Evolutionary conservation across 2,329 filamentous ascomycete species (phyloP), one percentile per base, ranked within the genome.

Genomic region (Daldinia eschscholtzii): DNA sequence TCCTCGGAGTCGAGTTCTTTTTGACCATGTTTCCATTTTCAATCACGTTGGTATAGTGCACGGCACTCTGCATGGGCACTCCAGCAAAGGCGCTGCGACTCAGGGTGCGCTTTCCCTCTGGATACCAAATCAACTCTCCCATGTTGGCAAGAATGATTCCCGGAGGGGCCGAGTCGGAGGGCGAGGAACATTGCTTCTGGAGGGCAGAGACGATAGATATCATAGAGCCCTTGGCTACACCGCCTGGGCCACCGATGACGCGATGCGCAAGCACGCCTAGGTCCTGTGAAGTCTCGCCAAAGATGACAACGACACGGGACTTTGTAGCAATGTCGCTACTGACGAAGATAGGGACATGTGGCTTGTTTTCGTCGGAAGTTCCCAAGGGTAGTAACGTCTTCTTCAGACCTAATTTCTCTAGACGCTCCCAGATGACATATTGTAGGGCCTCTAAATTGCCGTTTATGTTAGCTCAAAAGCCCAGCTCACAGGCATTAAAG

Each of bases 121-220:
- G 88, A 78, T 92, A 93, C 90, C 93, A 98, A 74, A 90, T 83
- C 18, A 92, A 82, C 80, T 97, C 90, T 4, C 93, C 93, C 3
- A 89, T 84, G 77, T 97, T 98, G 52, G 93, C 88, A 28, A 97
- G 82, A 30, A 98, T 81, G 63, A 98, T 81, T 2, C 87, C 91
- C 0, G 86, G 89, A 1, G 81, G 70, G 1, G 77, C 72, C 0
- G 75, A 30, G 20, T 83, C 80, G 0, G 72, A 55, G 0, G 78
- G 70, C 13, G 79, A 81, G 37, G 79, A 79, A 26, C 53, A 68
- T 63, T 84, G 79, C 15, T 74, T 60, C 46, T 76, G 76, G 4
- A 90, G 79, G 12, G 78, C 80, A 39, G 83, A 78, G 26, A 91
- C 85, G 64, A 95, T 82, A 10, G 89, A 86, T 33, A 95, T 81